Conservation (phyloP, 305 asterid species). For the Fraxinus platypoda region DNA sequence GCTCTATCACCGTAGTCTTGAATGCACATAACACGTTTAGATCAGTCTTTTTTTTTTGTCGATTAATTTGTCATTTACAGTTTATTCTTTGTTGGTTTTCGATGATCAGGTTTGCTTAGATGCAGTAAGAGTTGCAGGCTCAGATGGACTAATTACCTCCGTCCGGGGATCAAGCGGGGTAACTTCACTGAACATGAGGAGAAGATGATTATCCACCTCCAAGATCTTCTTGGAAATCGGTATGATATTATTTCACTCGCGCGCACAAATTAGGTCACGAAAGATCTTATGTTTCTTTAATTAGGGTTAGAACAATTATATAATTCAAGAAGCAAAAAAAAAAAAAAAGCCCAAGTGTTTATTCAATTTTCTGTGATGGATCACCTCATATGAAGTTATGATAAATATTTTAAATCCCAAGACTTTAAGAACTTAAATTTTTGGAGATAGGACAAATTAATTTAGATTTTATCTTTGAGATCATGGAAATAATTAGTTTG, state of each 20-base stretch:
- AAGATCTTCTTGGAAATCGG: conserved; percentile 86
- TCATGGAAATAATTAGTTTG: background rate
- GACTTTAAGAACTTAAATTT: background rate
- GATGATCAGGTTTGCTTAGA: conserved; percentile 58
- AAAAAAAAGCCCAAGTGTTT: background rate
- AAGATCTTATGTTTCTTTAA: background rate
- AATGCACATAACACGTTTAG: conserved; percentile 18
- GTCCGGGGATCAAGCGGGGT: conserved; percentile 79
- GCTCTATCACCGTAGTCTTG: conserved; percentile 26
- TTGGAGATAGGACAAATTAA: background rate
- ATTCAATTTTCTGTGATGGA: background rate
- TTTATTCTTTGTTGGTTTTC: background rate
- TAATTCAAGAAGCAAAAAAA: background rate
- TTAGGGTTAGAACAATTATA: conserved; percentile 20
- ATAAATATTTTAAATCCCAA: background rate
- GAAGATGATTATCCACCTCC: conserved; percentile 70
- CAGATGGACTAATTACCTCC: conserved; percentile 85
- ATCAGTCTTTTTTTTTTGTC: conserved; percentile 2
- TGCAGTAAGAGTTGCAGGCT: conserved; percentile 89
- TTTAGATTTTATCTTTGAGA: background rate
- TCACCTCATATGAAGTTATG: background rate
- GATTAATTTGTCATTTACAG: background rate
- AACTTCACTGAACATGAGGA: conserved; percentile 67
- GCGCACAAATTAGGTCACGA: background rate
- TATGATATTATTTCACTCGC: background rate